Evolutionary conservation across 768 basidiomycete genomes (phyloP), one percentile per base, ranked within the genome.

Genomic region (Collybia mongolica): DNA sequence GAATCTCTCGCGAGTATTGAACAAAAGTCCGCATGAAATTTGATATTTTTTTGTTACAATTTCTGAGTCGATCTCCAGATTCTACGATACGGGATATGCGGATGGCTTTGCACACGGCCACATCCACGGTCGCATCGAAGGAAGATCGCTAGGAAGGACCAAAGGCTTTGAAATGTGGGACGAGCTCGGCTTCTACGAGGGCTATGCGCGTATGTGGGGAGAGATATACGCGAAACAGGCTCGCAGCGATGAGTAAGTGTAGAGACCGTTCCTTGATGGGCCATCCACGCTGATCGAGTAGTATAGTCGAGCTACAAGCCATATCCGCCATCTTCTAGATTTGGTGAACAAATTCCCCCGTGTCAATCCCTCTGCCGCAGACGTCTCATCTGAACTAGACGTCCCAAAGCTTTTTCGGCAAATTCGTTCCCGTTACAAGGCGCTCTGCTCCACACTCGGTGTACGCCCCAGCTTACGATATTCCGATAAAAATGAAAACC

Each of bases 121-220:
- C 36, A 81, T 94, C 5, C 94, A 96, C 58, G 94, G 96, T 2
- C 68, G 90, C 20, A 92, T 93, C 53, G 93, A 99, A 65, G 96
- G 96, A 7, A 77, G 93, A 12, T 87, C 88, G 0, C 76, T 98
- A 15, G 96, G 94, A 1, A 78, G 85, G 48, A 88, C 93, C 58
- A 94, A 96, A 58, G 91, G 90, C 0, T 98, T 86, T 65, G 94
- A 96, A 68, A 84, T 97, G 69, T 98, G 94, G 93, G 95, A 98
- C 66, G 96, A 99, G 66, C 79, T 99, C 11, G 94, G 91, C 1
- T 98, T 86, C 60, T 95, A 95, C 64, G 81, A 95, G 59, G 96
- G 94, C 5, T 88, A 88, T 58, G 92, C 92, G 2, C 54, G 60
- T 48, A 79, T 84, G 48, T 97, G 91, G 90, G 65, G 71, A 52